These are phyloP conservation scores for Cocos nucifera DNA, from an alignment of 176 grass and related monocot genomes.

Conservation along the genomic window DNA sequence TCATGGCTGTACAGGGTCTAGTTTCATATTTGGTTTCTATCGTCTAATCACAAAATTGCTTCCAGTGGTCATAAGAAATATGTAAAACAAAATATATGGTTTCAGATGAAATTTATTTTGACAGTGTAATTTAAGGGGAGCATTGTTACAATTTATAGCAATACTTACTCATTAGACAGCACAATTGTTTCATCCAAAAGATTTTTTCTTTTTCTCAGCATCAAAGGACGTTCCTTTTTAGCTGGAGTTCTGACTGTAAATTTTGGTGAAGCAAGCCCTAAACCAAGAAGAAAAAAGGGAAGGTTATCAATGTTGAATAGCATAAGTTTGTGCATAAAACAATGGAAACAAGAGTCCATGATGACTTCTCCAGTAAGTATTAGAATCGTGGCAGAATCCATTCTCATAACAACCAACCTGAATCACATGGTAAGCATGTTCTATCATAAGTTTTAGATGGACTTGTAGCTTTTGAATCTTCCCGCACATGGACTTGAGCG, in stretches of 20 bases:
- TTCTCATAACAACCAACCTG: conserved; percentile 30
- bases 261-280: conserved; percentile 48
- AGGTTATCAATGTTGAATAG: background rate
- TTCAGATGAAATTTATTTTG: too few species aligned
- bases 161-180: conserved; percentile 54
- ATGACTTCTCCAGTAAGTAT: too few species aligned
- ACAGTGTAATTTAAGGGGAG: too few species aligned
- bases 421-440: conserved; percentile 6
- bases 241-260: conserved; percentile 63
- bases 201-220: conserved; percentile 2
- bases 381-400: conserved; percentile 1
- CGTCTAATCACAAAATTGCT: background rate
- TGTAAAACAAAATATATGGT: too few species aligned
- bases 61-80: background rate
- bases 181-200: conserved; percentile 33
- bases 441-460: conserved; percentile 2
- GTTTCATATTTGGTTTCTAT: background rate
- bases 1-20: too few species aligned
- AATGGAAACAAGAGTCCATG: too few species aligned
- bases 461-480: conserved; percentile 17
- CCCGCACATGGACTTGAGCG: conserved; percentile 26
- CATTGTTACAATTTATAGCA: too few species aligned
- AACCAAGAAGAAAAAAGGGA: conserved; percentile 6
- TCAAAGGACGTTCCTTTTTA: conserved; percentile 35
- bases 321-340: too few species aligned